A percentile compares a stretch with the other conserved stretches of the same genome.
phyloP scores from a whole-genome alignment of 805 yeast genomes.

The Zygotorulaspora chibaensis region DNA sequence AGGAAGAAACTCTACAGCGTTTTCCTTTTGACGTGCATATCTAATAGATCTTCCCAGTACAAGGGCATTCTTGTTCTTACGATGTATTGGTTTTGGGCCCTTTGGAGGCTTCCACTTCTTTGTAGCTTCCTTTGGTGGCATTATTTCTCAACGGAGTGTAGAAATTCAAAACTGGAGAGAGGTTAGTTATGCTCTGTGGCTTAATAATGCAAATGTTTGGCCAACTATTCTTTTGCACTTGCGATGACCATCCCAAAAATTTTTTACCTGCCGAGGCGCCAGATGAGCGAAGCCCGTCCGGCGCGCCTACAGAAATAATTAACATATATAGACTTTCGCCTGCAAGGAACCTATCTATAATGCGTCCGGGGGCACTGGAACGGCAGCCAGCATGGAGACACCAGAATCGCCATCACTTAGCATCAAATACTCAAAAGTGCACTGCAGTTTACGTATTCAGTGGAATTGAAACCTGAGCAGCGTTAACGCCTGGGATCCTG shows the following conservation, averaged over 20 bases:
- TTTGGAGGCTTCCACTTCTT: conserved; percentile 85
- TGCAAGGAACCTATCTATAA: background rate
- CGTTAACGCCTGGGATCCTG: too few relatives aligned
- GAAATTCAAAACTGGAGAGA: background rate
- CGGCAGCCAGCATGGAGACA: too few relatives aligned
- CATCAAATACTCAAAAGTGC: too few relatives aligned
- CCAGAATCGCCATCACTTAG: too few relatives aligned
- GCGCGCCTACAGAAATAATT: background rate
- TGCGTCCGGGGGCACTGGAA: too few relatives aligned
- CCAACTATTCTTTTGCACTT: background rate
- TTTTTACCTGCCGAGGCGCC: conserved; percentile 7
- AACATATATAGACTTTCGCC: background rate
- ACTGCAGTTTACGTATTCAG: too few relatives aligned
- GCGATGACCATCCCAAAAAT: conserved; percentile 15
- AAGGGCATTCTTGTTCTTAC: conserved; percentile 74
- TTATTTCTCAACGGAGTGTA: conserved; percentile 5
- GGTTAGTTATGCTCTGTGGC: background rate
- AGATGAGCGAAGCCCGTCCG: background rate
- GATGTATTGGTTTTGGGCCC: conserved; percentile 87
- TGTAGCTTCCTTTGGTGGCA: conserved; percentile 45
- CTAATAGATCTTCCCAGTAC: conserved; percentile 84
- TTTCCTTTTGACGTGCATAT: conserved; percentile 65
- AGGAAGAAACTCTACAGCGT: conserved; percentile 65
- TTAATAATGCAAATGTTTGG: background rate
- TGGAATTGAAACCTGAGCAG: too few relatives aligned